Percentiles rank a stretch among this genome's conserved stretches.
phyloP scores from a whole-genome alignment of 2,329 filamentous ascomycete genomes.

The Xylaria sp. region DNA sequence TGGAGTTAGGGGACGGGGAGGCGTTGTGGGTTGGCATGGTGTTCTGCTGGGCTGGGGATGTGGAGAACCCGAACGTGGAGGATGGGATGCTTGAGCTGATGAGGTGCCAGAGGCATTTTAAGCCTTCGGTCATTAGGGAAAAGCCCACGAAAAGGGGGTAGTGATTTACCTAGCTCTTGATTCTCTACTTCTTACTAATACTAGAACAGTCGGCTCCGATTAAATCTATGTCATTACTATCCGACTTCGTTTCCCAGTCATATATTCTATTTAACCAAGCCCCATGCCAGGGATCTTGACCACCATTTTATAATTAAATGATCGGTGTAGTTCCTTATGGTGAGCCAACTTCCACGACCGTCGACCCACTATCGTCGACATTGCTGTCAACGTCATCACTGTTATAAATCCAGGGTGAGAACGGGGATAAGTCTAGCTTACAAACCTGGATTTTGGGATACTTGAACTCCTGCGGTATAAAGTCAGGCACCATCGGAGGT shows the following conservation, averaged over 20 bases:
- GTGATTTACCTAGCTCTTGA: no score
- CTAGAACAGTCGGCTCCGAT: no score
- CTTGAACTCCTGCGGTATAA: background rate
- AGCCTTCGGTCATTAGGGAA: background rate
- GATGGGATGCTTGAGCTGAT: slow-evolving; percentile 6
- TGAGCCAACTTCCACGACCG: no score
- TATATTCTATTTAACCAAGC: no score
- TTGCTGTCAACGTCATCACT: no score
- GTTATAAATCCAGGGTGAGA: background rate
- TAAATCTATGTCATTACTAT: no score
- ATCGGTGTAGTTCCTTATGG: no score
- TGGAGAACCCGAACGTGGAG: background rate
- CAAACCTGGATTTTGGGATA: background rate
- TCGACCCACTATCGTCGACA: no score
- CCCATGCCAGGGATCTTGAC: no score
- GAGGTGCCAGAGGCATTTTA: background rate
- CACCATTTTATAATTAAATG: no score
- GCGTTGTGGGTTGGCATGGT: slow-evolving; percentile 2
- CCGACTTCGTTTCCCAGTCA: no score
- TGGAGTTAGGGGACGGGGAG: background rate
- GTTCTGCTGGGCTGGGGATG: slow-evolving; percentile 12
- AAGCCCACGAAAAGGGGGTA: background rate
- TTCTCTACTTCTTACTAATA: no score
- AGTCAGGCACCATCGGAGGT: slow-evolving; percentile 2
- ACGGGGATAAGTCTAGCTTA: slow-evolving; percentile 6